Conservation (phyloP, 768 basidiomycete genomes). For the Albatrellus ellisii region DNA sequence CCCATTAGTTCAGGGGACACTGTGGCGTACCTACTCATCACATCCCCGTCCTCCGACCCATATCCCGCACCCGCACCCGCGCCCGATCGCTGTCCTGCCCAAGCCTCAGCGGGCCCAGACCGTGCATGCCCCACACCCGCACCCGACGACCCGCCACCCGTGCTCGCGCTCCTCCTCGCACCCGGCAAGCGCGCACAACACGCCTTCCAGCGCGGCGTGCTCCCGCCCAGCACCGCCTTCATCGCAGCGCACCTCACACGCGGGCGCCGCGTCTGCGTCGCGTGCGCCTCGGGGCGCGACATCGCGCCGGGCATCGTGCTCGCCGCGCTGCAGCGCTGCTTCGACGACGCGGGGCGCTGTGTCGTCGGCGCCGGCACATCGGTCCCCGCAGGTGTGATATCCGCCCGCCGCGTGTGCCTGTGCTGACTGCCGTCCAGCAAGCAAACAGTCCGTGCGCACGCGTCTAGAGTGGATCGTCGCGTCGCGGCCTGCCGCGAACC, state of each 20-base stretch:
- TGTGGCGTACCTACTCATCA: conserved; percentile 24
- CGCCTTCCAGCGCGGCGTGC: conserved; percentile 31
- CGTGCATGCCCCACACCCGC: not conserved
- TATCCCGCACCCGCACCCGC: not conserved
- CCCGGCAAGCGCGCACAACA: conserved; percentile 42
- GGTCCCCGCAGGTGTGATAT: too few relatives aligned
- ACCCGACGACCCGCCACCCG: not conserved
- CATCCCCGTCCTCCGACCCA: conserved; percentile 3
- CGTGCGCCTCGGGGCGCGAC: conserved; percentile 48
- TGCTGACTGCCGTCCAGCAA: conserved; percentile 12
- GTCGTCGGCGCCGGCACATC: conserved; percentile 1
- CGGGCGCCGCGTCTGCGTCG: conserved; percentile 30
- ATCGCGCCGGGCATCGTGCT: conserved; percentile 50
- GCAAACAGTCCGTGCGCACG: conserved; percentile 54
- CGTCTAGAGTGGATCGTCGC: conserved; percentile 82
- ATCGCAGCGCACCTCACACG: conserved; percentile 26
- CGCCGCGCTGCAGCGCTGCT: conserved; percentile 42
- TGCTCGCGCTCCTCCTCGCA: conserved; percentile 18
- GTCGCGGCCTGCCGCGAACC: conserved; percentile 64
- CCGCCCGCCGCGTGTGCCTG: too few relatives aligned
- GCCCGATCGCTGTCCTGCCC: too few relatives aligned
- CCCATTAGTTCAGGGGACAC: too few relatives aligned
- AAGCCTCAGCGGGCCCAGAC: not conserved
- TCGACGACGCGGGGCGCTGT: conserved; percentile 35
- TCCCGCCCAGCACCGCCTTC: conserved; percentile 38